These are phyloP conservation scores for Acer negundo DNA, from an alignment of 345 rosid genomes.

Conservation along the genomic window DNA sequence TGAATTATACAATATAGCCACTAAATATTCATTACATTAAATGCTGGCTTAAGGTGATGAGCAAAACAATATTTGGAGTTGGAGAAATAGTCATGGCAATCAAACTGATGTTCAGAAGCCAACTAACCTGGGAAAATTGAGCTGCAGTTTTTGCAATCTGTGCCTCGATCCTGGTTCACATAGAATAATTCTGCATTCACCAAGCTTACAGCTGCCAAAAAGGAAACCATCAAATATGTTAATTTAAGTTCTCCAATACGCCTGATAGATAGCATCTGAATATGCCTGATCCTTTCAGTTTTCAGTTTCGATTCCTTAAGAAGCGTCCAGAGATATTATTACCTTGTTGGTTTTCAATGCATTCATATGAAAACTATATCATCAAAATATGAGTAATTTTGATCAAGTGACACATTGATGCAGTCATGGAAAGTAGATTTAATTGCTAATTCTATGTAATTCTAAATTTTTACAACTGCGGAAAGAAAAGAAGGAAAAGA, in stretches of 20 bases:
- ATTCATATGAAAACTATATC: background rate
- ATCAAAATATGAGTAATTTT: background rate
- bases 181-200: constrained; percentile 83
- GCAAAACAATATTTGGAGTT: background rate
- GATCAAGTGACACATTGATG: background rate
- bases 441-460: background rate
- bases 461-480: background rate
- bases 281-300: background rate
- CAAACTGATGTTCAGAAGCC: background rate
- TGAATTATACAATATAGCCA: background rate
- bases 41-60: background rate
- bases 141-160: constrained; percentile 88
- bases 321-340: background rate
- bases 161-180: constrained; percentile 88
- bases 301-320: background rate
- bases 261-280: background rate
- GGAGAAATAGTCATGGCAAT: background rate
- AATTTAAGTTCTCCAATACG: background rate
- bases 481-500: background rate
- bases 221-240: constrained; percentile 4
- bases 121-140: constrained; percentile 84
- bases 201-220: constrained; percentile 73
- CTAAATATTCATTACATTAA: background rate
- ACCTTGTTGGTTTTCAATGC: background rate
- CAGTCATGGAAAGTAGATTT: background rate